phyloP scores from a whole-genome alignment of 805 yeast genomes.

The Pichia occidentalis region DNA sequence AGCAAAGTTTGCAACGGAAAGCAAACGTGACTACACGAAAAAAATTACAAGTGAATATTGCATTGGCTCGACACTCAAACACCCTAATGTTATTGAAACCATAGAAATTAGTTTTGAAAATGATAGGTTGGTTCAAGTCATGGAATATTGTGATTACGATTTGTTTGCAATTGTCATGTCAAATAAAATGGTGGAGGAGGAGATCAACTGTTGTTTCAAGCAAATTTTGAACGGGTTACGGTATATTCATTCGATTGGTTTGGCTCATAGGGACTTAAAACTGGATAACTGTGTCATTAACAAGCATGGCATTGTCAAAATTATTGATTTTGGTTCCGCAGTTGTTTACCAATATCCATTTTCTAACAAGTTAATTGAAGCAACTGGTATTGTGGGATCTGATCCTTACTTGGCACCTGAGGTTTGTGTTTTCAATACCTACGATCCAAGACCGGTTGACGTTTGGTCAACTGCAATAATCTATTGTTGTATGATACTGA shows the following conservation, averaged over 20 bases:
- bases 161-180: slow-evolving; percentile 93
- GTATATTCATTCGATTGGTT: slow-evolving; percentile 77
- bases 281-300: slow-evolving; percentile 89
- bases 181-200: slow-evolving; percentile 74
- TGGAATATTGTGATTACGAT: slow-evolving; percentile 93
- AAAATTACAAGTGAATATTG: slow-evolving; percentile 93
- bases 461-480: slow-evolving; percentile 91
- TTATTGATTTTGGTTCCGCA: slow-evolving; percentile 91
- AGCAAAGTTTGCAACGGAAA: slow-evolving; percentile 64
- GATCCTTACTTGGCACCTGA: slow-evolving; percentile 93
- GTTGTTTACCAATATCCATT: slow-evolving; percentile 88
- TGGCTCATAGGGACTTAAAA: slow-evolving; percentile 88
- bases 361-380: slow-evolving; percentile 61
- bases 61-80: slow-evolving; percentile 83
- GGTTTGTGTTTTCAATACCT: slow-evolving; percentile 72
- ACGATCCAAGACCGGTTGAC: slow-evolving; percentile 91
- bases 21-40: slow-evolving; percentile 79
- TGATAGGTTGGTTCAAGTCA: slow-evolving; percentile 79
- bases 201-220: slow-evolving; percentile 83
- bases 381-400: slow-evolving; percentile 81
- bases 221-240: slow-evolving; percentile 76
- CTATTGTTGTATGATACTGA: slow-evolving; percentile 85
- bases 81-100: slow-evolving; percentile 86
- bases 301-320: slow-evolving; percentile 74
- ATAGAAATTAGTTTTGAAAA: slow-evolving; percentile 86